Evolutionary conservation across 2,329 filamentous ascomycete genomes (phyloP).

Genomic region (Neocatenulostroma microsporum): DNA sequence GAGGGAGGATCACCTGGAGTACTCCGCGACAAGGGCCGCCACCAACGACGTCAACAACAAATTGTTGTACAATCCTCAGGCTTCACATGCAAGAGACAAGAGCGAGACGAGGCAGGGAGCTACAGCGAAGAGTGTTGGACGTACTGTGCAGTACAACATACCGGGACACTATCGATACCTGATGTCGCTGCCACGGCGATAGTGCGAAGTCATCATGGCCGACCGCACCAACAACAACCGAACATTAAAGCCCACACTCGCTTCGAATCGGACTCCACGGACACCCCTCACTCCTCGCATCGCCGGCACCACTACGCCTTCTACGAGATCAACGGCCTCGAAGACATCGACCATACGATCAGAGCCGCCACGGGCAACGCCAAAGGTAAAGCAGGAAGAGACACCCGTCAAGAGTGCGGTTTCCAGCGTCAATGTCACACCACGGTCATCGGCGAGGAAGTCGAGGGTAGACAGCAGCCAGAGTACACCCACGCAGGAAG

Average conservation of each 20-base stretch:
- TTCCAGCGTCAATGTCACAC: slow-evolving; percentile 64
- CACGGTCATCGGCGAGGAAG: slow-evolving; percentile 66
- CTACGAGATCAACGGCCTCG: slow-evolving; percentile 25
- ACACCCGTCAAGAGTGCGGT: slow-evolving; percentile 47
- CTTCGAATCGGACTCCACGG: slow-evolving; percentile 50
- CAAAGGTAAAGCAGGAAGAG: slow-evolving; percentile 22
- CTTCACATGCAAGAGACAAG: too few relatives aligned
- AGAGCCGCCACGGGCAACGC: slow-evolving; percentile 33
- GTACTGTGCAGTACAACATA: too few relatives aligned
- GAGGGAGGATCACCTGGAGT: too few relatives aligned
- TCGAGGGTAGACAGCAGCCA: slow-evolving; percentile 61
- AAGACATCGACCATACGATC: slow-evolving; percentile 22
- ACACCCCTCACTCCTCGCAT: slow-evolving; percentile 54
- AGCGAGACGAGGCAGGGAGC: too few relatives aligned
- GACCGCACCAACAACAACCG: slow-evolving; percentile 41
- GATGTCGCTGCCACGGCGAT: too few relatives aligned
- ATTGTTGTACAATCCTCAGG: too few relatives aligned
- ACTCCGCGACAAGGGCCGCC: too few relatives aligned
- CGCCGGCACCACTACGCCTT: slow-evolving; percentile 21
- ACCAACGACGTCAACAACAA: too few relatives aligned
- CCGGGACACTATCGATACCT: too few relatives aligned
- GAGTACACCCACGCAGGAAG: slow-evolving; percentile 42
- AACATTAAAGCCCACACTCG: slow-evolving; percentile 62
- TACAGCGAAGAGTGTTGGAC: too few relatives aligned
- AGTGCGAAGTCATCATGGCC: slow-evolving; percentile 5